Base-by-base conservation (phyloP, 2,329 filamentous ascomycete species). In the Hypomyces perniciosus region DNA sequence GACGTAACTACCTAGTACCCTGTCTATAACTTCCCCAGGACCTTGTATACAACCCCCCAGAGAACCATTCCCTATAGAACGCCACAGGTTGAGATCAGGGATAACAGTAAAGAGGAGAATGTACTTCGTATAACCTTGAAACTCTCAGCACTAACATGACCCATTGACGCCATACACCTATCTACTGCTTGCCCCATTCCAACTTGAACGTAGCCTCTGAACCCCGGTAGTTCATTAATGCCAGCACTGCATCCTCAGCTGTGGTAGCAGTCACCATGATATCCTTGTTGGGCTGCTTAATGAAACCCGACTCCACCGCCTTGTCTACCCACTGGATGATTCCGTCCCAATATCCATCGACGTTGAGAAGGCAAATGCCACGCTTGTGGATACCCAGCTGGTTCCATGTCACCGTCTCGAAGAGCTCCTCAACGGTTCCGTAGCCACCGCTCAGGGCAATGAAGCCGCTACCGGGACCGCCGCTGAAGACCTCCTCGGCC, bases 381-480 rank as follows among this genome's bases (percentile, higher is more conserved):
- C 79, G 76, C 60, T 77, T 78, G 70, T 97, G 93, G 58, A 99
- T 97, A 1, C 93, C 92, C 45, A 99, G 72, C 73, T 97, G 93
- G 69, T 96, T 97, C 91, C 93, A 99, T 8, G 89, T 95, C 28
- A 84, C 84, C 2, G 89, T 83, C 73, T 95, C 89, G 69, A 96
- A 90, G 65, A 99, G 78, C 77, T 99, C 93, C 73, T 99, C 93
- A 66, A 97, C 79, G 2, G 93, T 99, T 20, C 93, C 93, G 68
- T 92, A 99, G 1, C 93, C 93, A 40, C 92, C 92, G 50, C 81
- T 83, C 53, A 99, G 73, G 29, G 90, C 90, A 38, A 99, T 83
- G 71, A 99, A 99, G 9, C 92, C 92, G 51, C 83, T 86, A 1
- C 92, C 92, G 0, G 85, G 83, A 0, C 87, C 91, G 28, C 90